phyloP scores from a whole-genome alignment of 129 eudicot species.

The Mikania micrantha region DNA sequence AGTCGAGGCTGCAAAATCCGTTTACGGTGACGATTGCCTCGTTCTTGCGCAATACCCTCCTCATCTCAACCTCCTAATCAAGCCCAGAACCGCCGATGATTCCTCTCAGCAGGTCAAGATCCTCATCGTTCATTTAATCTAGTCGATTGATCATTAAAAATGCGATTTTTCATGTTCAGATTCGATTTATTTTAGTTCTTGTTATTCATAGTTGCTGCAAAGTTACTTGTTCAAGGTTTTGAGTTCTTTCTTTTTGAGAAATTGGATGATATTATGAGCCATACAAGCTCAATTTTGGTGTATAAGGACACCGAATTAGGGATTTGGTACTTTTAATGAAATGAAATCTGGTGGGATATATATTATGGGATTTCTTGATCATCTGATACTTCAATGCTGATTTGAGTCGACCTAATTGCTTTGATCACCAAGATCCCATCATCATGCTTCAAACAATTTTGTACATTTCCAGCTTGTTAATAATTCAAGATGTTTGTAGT shows the following conservation, averaged over 20 bases:
- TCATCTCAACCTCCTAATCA: constrained; percentile 55
- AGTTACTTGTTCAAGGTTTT: constrained; percentile 4
- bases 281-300: background rate
- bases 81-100: constrained; percentile 86
- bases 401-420: background rate
- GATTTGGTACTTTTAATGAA: background rate
- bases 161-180: background rate
- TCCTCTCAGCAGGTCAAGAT: constrained; percentile 72
- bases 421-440: background rate
- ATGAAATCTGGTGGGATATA: background rate
- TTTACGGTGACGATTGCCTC: constrained; percentile 68
- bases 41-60: constrained; percentile 53
- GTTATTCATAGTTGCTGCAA: background rate
- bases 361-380: background rate
- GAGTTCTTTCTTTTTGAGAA: background rate
- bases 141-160: background rate
- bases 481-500: too few relatives aligned
- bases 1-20: constrained; percentile 70
- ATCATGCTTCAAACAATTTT: background rate
- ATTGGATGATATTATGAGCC: background rate
- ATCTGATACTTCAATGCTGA: background rate
- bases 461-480: background rate
- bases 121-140: background rate
- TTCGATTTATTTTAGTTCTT: background rate
- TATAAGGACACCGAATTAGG: background rate